Evolutionary conservation across 441 rosid species (phyloP).

Genomic region (Aleurites moluccanus): DNA sequence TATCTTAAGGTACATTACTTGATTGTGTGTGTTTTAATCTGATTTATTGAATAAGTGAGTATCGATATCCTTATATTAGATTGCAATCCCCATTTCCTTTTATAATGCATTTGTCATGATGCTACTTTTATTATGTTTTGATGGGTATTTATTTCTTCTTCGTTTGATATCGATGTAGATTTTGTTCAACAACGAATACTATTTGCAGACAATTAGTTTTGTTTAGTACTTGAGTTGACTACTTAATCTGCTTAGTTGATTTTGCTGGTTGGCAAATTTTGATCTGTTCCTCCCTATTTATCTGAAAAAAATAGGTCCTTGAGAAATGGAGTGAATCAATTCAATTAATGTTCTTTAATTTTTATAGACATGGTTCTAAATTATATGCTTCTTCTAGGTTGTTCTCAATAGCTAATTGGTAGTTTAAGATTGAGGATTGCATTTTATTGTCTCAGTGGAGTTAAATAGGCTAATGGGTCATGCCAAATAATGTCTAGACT

Average conservation of each 20-base stretch:
- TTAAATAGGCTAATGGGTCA: neutral
- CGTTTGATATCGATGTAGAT: neutral
- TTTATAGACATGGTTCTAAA: neutral
- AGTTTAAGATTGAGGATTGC: neutral
- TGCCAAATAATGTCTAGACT: neutral
- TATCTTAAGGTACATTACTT: conserved; percentile 47
- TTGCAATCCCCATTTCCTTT: neutral
- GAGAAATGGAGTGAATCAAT: no score
- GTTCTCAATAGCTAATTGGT: neutral
- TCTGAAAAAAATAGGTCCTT: no score
- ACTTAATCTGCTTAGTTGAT: no score
- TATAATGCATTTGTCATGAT: conserved; percentile 1
- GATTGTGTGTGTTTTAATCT: neutral
- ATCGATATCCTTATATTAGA: neutral
- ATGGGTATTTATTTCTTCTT: neutral
- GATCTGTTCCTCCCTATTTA: no score
- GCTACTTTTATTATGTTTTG: neutral
- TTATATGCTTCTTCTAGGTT: neutral
- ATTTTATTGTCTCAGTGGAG: neutral
- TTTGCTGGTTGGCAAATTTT: no score
- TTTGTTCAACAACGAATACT: neutral
- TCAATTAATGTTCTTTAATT: neutral
- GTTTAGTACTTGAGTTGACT: neutral
- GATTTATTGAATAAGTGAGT: neutral
- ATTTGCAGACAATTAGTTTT: neutral